These are phyloP conservation scores for Suzukiozyma palmioleophila DNA, from an alignment of 1,139 yeast species.

Conservation along the genomic window DNA sequence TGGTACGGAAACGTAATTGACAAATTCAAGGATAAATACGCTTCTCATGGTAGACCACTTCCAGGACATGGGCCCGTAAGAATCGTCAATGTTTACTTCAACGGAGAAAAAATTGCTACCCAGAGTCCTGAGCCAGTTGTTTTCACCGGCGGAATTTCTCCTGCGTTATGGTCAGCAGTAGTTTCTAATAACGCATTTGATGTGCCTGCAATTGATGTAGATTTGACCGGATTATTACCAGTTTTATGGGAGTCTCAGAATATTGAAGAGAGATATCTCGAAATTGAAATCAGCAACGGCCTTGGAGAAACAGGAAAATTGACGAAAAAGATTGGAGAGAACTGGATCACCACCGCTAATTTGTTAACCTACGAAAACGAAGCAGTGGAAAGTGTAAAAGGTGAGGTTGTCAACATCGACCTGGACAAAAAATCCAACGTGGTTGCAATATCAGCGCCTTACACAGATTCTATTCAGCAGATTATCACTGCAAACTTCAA, in stretches of 20 bases:
- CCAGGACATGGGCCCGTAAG: constrained; percentile 67
- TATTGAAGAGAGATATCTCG: constrained; percentile 23
- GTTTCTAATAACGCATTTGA: constrained; percentile 74
- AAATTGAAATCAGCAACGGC: constrained; percentile 57
- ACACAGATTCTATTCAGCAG: constrained; percentile 30
- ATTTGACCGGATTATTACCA: constrained; percentile 65
- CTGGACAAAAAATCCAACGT: constrained; percentile 15
- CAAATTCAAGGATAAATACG: constrained; percentile 34
- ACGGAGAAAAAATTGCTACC: constrained; percentile 46
- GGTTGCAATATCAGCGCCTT: constrained; percentile 25
- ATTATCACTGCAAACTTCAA: constrained; percentile 28
- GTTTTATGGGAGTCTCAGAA: constrained; percentile 45
- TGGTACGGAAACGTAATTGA: constrained; percentile 72
- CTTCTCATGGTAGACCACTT: constrained; percentile 28
- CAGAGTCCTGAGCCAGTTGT: constrained; percentile 58
- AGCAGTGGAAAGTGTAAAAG: constrained; percentile 32
- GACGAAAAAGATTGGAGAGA: constrained; percentile 41
- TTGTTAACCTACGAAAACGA: constrained; percentile 57
- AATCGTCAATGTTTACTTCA: constrained; percentile 46
- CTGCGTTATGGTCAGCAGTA: constrained; percentile 74
- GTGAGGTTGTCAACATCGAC: constrained; percentile 28
- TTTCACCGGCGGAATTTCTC: constrained; percentile 76
- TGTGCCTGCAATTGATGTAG: constrained; percentile 59
- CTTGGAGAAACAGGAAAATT: constrained; percentile 30
- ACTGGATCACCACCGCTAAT: constrained; percentile 73